Evolutionary conservation across 306 rosid genomes (phyloP).

Genomic region (Cucurbita pepo): DNA sequence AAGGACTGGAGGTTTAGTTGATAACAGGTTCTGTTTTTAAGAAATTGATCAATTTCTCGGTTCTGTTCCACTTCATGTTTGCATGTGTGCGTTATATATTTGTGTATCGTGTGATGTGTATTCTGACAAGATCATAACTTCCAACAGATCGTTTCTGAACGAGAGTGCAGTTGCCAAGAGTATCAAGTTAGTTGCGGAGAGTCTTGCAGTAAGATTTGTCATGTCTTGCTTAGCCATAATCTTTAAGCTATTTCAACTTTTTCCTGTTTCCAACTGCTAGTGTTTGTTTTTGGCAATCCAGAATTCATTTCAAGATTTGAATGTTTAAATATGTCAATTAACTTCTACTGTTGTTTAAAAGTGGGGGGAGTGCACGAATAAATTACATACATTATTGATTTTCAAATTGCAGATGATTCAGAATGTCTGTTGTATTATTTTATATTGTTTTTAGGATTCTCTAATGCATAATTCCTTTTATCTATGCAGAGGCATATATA

Average conservation of each 20-base stretch:
- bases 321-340: neutral
- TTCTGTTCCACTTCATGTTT: neutral
- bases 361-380: neutral
- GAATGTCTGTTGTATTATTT: neutral
- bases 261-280: neutral
- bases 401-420: neutral
- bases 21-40: slow-evolving; percentile 47
- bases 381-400: neutral
- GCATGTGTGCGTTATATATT: neutral
- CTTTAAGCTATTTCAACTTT: neutral
- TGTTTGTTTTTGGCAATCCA: neutral
- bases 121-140: slow-evolving; percentile 24
- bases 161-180: slow-evolving; percentile 59
- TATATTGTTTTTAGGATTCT: neutral
- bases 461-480: slow-evolving; percentile 9
- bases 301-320: neutral
- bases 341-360: neutral
- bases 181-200: slow-evolving; percentile 87
- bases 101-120: neutral
- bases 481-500: slow-evolving; percentile 82
- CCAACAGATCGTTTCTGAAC: slow-evolving; percentile 54
- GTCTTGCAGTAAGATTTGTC: slow-evolving; percentile 65
- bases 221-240: neutral
- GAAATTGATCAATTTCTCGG: neutral
- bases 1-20: slow-evolving; percentile 73